These are phyloP conservation scores for Fragaria nilgerrensis DNA, from an alignment of 306 rosid genomes.

Conservation along the genomic window DNA sequence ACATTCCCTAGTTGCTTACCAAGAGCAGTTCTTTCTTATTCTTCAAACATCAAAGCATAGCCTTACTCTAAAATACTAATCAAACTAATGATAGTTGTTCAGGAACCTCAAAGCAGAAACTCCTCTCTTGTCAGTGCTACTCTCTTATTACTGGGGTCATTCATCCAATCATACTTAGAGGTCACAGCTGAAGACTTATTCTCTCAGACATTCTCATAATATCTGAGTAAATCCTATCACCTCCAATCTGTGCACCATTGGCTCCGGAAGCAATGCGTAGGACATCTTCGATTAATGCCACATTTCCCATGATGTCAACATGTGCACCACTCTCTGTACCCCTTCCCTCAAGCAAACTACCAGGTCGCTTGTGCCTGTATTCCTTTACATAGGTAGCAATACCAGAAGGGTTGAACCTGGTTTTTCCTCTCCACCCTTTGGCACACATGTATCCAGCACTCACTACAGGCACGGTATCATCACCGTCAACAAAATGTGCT, in stretches of 20 bases:
- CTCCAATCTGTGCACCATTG: slow-evolving; percentile 51
- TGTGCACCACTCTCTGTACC: slow-evolving; percentile 51
- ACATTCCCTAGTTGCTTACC: not conserved
- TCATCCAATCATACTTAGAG: slow-evolving; percentile 21
- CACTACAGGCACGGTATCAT: slow-evolving; percentile 49
- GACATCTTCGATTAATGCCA: slow-evolving; percentile 60
- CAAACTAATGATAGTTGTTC: not conserved
- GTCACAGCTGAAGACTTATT: slow-evolving; percentile 47
- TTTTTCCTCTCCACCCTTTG: slow-evolving; percentile 73
- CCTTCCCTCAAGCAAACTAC: slow-evolving; percentile 51
- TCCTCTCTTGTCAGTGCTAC: not conserved
- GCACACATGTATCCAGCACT: slow-evolving; percentile 88
- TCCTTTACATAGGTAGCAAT: slow-evolving; percentile 56
- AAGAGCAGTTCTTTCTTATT: not conserved
- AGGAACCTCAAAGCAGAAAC: slow-evolving; percentile 8
- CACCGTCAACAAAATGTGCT: slow-evolving; percentile 59
- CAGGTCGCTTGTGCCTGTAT: slow-evolving; percentile 47
- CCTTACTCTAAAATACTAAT: not conserved
- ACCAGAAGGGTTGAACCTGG: slow-evolving; percentile 76
- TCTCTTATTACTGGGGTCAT: not conserved
- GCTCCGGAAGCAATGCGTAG: slow-evolving; percentile 67
- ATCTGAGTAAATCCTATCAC: slow-evolving; percentile 67
- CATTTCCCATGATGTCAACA: slow-evolving; percentile 55
- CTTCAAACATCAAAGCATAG: not conserved
- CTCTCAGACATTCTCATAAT: slow-evolving; percentile 49